Conservation (phyloP, 352 stramenopile species). For the Globisporangium heterothallicum region DNA sequence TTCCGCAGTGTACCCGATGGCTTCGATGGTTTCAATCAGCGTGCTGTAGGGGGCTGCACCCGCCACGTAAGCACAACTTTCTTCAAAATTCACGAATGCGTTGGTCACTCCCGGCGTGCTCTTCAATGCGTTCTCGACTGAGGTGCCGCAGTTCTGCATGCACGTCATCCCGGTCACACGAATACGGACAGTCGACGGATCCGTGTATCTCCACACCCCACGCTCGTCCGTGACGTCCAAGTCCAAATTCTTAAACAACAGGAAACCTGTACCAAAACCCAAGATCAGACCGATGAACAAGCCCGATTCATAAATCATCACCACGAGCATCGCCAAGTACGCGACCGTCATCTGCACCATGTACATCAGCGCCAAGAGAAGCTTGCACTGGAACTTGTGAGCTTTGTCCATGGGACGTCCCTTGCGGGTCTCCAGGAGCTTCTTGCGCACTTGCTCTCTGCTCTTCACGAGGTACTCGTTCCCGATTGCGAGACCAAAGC, state of each 20-base stretch:
- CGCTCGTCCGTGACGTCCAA: conserved; percentile 64
- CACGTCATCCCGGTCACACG: conserved; percentile 87
- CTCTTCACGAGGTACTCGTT: conserved; percentile 63
- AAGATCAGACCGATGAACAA: conserved; percentile 69
- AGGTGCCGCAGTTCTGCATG: conserved; percentile 89
- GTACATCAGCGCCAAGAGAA: conserved; percentile 55
- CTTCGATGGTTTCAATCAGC: conserved; percentile 60
- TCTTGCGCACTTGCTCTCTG: conserved; percentile 43
- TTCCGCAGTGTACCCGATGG: conserved; percentile 61
- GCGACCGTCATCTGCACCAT: conserved; percentile 80
- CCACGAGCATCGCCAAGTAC: conserved; percentile 79
- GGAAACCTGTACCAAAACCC: conserved; percentile 64
- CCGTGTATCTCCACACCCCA: conserved; percentile 62
- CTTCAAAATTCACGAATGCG: conserved; percentile 72
- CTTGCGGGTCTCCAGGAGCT: conserved; percentile 32
- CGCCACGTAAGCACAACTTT: conserved; percentile 68
- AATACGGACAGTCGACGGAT: conserved; percentile 65
- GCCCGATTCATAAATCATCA: conserved; percentile 79
- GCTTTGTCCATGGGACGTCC: conserved; percentile 36
- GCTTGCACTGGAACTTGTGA: conserved; percentile 62
- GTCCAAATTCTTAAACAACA: conserved; percentile 72
- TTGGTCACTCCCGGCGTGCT: conserved; percentile 57
- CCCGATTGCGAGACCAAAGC: conserved; percentile 52
- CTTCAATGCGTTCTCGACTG: conserved; percentile 53
- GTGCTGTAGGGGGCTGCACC: conserved; percentile 43